Base-by-base conservation (phyloP, 495 filamentous ascomycete species). In the Halenospora varia region DNA sequence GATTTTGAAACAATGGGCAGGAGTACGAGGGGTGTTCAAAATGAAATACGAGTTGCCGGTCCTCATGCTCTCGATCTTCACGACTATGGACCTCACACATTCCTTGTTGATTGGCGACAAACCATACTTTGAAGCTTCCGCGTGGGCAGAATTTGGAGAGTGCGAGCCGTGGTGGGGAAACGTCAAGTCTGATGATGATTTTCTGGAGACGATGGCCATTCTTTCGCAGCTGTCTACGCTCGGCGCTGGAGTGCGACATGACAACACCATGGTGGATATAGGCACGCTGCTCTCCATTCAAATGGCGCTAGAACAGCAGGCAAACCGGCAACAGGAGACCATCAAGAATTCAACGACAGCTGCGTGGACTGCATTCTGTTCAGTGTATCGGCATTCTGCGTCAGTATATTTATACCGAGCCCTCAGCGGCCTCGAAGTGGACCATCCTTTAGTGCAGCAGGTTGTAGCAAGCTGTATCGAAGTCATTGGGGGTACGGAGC, bases 1-100 rank as follows among this genome's bases (percentile, higher is more conserved):
- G 10, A 74, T 74, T 41, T 56, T 74, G 10, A 70, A 68, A 47
- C 67, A 69, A 42, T 71, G 68, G 60, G 63, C 56, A 13, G 53
- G 52, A 10, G 55, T 68, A 15, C 58, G 62, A 3, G 59, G 61
- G 13, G 56, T 68, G 3, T 62, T 65, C 41, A 35, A 54, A 18
- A 2, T 41, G 44, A 63, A 70, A 20, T 56, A 65, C 18, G 70
- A 71, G 29, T 56, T 67, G n/a, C 67, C 67, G 15, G 59, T 68
- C 23, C 59, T 74, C 59, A 62, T 74, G 56, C 23, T 72, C 22
- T 74, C 71, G 8, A 68, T 70, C 9, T 74, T 74, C 26, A 64
- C 68, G 17, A 72, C 71, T 1, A 71, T 71, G 53, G 71, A 74
- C 65, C 56, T 74, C 19, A 74, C 70, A 10, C 60, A 66, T 48